Evolutionary conservation across 345 rosid genomes (phyloP).

Genomic region (Brassica napus): DNA sequence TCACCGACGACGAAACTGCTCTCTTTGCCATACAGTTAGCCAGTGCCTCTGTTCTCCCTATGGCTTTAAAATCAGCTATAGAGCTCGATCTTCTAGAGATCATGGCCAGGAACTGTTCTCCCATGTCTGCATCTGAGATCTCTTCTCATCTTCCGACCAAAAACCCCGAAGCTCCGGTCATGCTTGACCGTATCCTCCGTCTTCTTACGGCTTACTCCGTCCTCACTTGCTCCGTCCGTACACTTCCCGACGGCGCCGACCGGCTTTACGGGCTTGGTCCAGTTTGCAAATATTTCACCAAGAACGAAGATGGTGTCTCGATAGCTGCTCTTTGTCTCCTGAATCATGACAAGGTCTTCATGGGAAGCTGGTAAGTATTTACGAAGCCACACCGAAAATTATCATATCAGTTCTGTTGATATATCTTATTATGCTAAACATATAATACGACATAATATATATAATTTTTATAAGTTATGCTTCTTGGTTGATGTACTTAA

Average conservation of each 20-base stretch:
- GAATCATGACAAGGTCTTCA: conserved; percentile 83
- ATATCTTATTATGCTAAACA: neutral
- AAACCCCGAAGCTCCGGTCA: conserved; percentile 70
- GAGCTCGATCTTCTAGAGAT: conserved; percentile 87
- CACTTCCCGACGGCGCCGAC: conserved; percentile 50
- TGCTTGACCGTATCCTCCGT: conserved; percentile 73
- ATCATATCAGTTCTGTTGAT: neutral
- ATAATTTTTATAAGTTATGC: neutral
- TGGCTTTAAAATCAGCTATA: conserved; percentile 77
- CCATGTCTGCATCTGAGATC: conserved; percentile 59
- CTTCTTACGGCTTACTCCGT: conserved; percentile 67
- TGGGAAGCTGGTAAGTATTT: conserved; percentile 81
- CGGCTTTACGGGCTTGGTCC: conserved; percentile 70
- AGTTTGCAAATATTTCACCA: conserved; percentile 72
- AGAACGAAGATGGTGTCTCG: conserved; percentile 79
- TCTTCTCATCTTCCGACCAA: conserved; percentile 69
- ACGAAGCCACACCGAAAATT: neutral
- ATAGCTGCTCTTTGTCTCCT: conserved; percentile 63
- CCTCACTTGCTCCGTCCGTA: conserved; percentile 50
- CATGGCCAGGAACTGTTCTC: conserved; percentile 58
- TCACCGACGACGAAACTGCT: conserved; percentile 67
- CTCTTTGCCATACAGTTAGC: conserved; percentile 72
- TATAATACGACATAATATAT: neutral
- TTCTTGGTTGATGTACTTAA: neutral
- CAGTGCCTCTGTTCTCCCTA: conserved; percentile 73